These are phyloP conservation scores for Fusarium sterilihyphosum DNA, from an alignment of 2,329 filamentous ascomycete species.

Conservation along the genomic window DNA sequence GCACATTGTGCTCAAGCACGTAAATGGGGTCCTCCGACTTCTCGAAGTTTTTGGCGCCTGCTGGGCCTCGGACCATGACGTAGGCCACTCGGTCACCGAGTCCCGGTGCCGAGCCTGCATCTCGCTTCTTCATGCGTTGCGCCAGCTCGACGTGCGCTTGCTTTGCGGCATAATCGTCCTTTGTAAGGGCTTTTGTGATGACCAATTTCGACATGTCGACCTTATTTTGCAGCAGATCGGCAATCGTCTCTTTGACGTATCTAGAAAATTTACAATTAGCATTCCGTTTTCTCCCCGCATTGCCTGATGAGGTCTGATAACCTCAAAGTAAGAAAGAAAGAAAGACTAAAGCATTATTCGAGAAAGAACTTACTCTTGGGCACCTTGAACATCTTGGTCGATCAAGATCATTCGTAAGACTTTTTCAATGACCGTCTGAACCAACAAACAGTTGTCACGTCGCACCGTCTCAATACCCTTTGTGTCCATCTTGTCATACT, in stretches of 20 bases:
- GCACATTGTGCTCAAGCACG: constrained; percentile 96
- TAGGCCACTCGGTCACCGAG: constrained; percentile 97
- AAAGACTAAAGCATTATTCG: constrained; percentile 4
- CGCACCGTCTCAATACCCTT: constrained; percentile 99
- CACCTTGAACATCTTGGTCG: constrained; percentile 87
- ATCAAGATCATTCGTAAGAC: constrained; percentile 96
- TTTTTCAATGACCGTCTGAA: constrained; percentile 97
- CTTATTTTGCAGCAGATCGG: constrained; percentile 95
- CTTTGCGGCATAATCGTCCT: constrained; percentile 88
- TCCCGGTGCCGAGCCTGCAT: constrained; percentile 90
- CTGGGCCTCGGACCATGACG: constrained; percentile 93
- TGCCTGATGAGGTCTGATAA: constrained; percentile 13
- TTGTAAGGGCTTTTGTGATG: constrained; percentile 96
- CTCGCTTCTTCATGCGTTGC: constrained; percentile 95
- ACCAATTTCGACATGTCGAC: constrained; percentile 99
- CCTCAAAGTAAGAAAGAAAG: not conserved
- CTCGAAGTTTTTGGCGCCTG: constrained; percentile 94
- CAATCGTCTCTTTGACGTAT: constrained; percentile 96
- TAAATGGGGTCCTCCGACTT: constrained; percentile 97
- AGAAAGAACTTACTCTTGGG: constrained; percentile 80
- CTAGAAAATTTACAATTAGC: constrained; percentile 61
- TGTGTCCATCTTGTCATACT: constrained; percentile 99
- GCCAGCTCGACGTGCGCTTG: constrained; percentile 97
- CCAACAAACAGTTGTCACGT: constrained; percentile 93
- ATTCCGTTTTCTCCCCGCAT: constrained; percentile 1